phyloP scores from a whole-genome alignment of 306 rosid species.

The Cotoneaster glaucophyllus region DNA sequence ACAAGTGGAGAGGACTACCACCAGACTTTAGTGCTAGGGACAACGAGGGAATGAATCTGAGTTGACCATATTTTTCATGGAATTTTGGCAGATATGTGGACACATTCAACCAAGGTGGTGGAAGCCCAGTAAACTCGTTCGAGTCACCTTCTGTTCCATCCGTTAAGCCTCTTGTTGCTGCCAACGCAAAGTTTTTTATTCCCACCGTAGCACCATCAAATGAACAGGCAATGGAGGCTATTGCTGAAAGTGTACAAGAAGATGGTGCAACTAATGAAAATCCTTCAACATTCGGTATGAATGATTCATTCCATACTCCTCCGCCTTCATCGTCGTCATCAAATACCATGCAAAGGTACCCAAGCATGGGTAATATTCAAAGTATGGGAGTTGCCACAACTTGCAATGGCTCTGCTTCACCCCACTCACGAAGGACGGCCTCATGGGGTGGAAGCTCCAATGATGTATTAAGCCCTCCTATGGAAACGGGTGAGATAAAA shows the following conservation, averaged over 20 bases:
- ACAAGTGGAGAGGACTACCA: too few species aligned
- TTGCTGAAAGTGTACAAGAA: constrained; percentile 61
- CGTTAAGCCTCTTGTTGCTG: constrained; percentile 51
- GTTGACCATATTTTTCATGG: background rate
- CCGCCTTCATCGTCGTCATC: constrained; percentile 12
- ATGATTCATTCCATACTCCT: constrained; percentile 40
- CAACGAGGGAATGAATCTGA: background rate
- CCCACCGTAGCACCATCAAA: constrained; percentile 51
- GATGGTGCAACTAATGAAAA: constrained; percentile 23
- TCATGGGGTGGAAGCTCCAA: constrained; percentile 73
- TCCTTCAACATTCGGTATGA: constrained; percentile 40
- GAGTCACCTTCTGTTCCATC: constrained; percentile 64
- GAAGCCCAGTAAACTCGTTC: constrained; percentile 58
- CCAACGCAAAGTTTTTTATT: constrained; percentile 71
- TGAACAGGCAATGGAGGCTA: constrained; percentile 51
- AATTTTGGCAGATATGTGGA: constrained; percentile 74
- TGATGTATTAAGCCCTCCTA: constrained; percentile 45
- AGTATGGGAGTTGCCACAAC: constrained; percentile 19
- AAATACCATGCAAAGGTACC: constrained; percentile 47
- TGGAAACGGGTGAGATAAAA: constrained; percentile 23
- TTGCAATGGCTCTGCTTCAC: constrained; percentile 17
- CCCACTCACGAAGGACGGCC: constrained; percentile 62
- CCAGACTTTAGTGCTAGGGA: too few species aligned
- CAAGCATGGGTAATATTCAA: constrained; percentile 55
- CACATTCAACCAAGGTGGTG: constrained; percentile 81